Base-by-base conservation (phyloP, 805 yeast genomes). In the Kockiozyma suomiensis region DNA sequence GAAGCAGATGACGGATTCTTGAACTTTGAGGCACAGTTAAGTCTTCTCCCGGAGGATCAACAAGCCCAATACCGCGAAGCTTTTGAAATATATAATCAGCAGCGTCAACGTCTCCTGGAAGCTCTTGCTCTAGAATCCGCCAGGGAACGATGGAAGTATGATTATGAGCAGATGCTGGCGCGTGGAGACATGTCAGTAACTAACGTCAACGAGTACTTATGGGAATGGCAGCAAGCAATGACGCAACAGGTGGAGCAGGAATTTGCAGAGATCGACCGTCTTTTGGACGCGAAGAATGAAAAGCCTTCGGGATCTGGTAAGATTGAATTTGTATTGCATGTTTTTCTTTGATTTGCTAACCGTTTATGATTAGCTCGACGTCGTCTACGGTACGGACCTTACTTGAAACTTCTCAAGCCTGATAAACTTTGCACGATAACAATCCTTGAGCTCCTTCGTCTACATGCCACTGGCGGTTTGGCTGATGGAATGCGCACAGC, bases 351-450 rank as follows among this genome's bases (percentile, higher is more conserved):
- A 38, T n/a, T 30, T 35, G 12, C 42, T 49, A 37, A 35, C 21
- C 15, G 25, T 8, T 10, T 10, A 6, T 23, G n/a, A 37, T 21
- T 46, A 49, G 57, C 46, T 37, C 51, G 35, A 19, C 51, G 30
- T 17, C 80, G 26, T 77, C 23, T 51, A 10, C 37, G 79, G 52
- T 88, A 88, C 74, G 96, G 92, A 0, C 96, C 97, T 3, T 91
- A 84, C 71, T 74, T 93, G 61, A 75, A 81, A 5, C 73, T 89
- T n/a, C 81, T 92, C 8, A 81, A 85, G 21, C 86, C 96, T 0
- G 90, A 88, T 61, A 89, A 90, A 70, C 79, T 92, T 79, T 85
- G 91, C 17, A 92, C 90, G 1, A 85, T 91, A 54, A 84, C 97
- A 0, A 88, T 93, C 68, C 75, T 93, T 69, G 98, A 93, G 73